Evolutionary conservation across 768 basidiomycete genomes (phyloP), one percentile per base, ranked within the genome.

Genomic region (Mycena filopes): DNA sequence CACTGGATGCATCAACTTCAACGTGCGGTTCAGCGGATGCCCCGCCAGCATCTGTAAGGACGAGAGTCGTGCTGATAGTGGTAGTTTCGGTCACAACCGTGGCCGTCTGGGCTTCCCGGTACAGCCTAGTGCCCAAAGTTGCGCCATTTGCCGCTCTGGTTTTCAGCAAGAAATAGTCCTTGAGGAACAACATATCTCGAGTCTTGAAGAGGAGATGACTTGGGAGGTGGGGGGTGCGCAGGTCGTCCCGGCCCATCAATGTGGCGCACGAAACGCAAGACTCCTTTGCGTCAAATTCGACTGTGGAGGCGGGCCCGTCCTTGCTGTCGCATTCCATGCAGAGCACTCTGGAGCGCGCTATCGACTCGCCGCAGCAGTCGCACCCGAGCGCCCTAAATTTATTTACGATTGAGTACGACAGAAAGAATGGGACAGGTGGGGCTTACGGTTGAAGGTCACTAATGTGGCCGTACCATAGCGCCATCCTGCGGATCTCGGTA

Each of bases 281-380:
- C 41, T 55, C 54, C 36, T 55, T 31, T 18, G 38, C 21, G 40
- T 55, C 41, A n/a, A 55, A 55, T 11, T 55, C 54, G 12, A 55
- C 54, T 8, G 25, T 41, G n/a, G n/a, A n/a, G n/a, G n/a, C n/a
- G n/a, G n/a, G n/a, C n/a, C n/a, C n/a, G 29, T 42, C 20, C 15
- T 18, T 6, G 21, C 47, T 25, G 50, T 64, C 41, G 55, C 63
- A 64, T n/a, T 64, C 55, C 12, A 64, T 13, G 33, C 63, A 64
- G 21, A 64, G 9, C 25, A 64, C 25, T 15, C 63, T 25, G 26
- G 63, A 64, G 26, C 63, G 54, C 18, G 23, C 11, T 20, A 64
- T 58, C 36, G 11, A 16, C 18, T 28, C 23, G 21, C 36, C 20
- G 23, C 63, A 64, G 25, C 8, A 13, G 41, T 64, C 63, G 31